These are phyloP conservation scores for Epichloe sibirici DNA, from an alignment of 2,329 filamentous ascomycete species.

Conservation along the genomic window DNA sequence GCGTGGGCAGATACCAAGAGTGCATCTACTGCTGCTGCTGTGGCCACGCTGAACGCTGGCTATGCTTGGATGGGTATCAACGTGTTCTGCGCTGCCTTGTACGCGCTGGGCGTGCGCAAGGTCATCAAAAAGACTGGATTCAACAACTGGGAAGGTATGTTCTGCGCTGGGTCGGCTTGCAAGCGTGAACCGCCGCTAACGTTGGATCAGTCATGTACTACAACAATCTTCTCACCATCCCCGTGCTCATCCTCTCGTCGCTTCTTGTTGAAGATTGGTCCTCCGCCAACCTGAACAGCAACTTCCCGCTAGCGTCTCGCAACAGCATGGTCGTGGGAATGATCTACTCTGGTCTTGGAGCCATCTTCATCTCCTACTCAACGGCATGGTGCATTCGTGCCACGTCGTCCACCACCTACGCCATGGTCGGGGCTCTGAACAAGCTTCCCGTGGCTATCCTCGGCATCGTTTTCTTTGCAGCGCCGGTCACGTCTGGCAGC, in stretches of 20 bases:
- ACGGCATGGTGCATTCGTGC: slow-evolving; percentile 98
- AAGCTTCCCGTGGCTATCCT: slow-evolving; percentile 92
- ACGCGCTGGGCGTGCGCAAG: slow-evolving; percentile 89
- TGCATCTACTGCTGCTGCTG: slow-evolving; percentile 48
- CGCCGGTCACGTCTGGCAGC: slow-evolving; percentile 82
- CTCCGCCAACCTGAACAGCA: slow-evolving; percentile 63
- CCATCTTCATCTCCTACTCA: slow-evolving; percentile 97
- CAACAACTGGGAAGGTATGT: slow-evolving; percentile 94
- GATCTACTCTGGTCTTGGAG: slow-evolving; percentile 84
- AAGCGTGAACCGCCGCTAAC: neutral
- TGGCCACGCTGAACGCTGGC: slow-evolving; percentile 84
- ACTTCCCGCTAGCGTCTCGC: slow-evolving; percentile 73
- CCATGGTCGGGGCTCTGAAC: slow-evolving; percentile 96
- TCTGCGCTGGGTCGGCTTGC: neutral
- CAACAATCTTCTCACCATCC: slow-evolving; percentile 96
- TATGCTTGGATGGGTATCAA: slow-evolving; percentile 98
- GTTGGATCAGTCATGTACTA: slow-evolving; percentile 87
- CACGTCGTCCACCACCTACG: slow-evolving; percentile 94
- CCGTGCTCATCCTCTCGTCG: slow-evolving; percentile 72
- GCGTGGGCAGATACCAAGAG: slow-evolving; percentile 88
- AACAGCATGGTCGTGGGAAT: slow-evolving; percentile 76
- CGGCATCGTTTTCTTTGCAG: slow-evolving; percentile 89
- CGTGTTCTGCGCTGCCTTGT: slow-evolving; percentile 85
- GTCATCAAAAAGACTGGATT: slow-evolving; percentile 99
- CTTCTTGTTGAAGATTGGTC: slow-evolving; percentile 90